phyloP scores from a whole-genome alignment of 2,329 filamentous ascomycete species.

The Sordariomycetes sp. region DNA sequence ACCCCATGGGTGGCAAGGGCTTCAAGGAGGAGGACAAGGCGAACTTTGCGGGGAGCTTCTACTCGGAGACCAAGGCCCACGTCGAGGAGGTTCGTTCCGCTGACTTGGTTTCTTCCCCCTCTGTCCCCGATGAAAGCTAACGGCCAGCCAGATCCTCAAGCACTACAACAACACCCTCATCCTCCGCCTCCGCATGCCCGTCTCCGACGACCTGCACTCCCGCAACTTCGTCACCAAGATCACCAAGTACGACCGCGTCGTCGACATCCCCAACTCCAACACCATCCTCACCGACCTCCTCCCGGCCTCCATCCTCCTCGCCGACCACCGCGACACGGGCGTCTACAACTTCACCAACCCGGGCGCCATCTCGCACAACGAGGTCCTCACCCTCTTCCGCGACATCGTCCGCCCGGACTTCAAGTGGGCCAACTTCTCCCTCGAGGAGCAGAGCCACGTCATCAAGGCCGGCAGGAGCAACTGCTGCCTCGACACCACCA shows the following conservation, averaged over 20 bases:
- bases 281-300: slow-evolving; percentile 55
- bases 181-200: slow-evolving; percentile 58
- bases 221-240: slow-evolving; percentile 64
- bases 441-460: slow-evolving; percentile 56
- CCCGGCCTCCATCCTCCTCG: slow-evolving; percentile 47
- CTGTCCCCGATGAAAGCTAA: neutral
- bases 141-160: slow-evolving; percentile 40
- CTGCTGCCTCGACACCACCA: slow-evolving; percentile 52
- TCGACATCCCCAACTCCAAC: slow-evolving; percentile 60
- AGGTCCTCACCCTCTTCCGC: slow-evolving; percentile 52
- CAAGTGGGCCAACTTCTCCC: slow-evolving; percentile 54
- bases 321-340: slow-evolving; percentile 50
- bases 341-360: slow-evolving; percentile 64
- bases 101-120: neutral
- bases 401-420: slow-evolving; percentile 51
- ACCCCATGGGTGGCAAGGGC: slow-evolving; percentile 48
- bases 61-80: slow-evolving; percentile 55
- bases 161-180: slow-evolving; percentile 51
- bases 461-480: slow-evolving; percentile 59
- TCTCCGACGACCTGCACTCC: slow-evolving; percentile 54
- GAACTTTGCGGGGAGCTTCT: slow-evolving; percentile 59
- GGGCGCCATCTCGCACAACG: slow-evolving; percentile 60
- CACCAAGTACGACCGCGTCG: slow-evolving; percentile 50
- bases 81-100: slow-evolving; percentile 46
- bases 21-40: slow-evolving; percentile 51